phyloP scores from a whole-genome alignment of 2,329 filamentous ascomycete species.

The Alternaria arborescens region DNA sequence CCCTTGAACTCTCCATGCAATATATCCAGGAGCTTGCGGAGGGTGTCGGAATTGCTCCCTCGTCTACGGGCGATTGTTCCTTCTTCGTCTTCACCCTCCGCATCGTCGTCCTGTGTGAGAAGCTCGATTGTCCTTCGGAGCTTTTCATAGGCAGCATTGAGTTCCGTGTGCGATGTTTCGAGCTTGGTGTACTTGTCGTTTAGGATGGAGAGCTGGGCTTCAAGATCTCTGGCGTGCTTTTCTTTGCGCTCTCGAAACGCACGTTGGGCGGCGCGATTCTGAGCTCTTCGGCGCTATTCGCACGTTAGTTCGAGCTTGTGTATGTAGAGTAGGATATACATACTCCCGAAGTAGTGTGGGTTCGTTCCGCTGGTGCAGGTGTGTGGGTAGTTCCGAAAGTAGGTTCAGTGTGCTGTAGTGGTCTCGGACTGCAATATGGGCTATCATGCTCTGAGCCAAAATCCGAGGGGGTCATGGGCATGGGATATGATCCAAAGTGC shows the following conservation, averaged over 20 bases:
- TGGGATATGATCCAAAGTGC: slow-evolving; percentile 45
- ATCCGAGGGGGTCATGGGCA: slow-evolving; percentile 52
- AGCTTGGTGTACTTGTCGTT: slow-evolving; percentile 65
- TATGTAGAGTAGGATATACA: slow-evolving; percentile 13
- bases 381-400: slow-evolving; percentile 28
- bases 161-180: slow-evolving; percentile 61
- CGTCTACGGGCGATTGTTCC: slow-evolving; percentile 29
- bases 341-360: slow-evolving; percentile 52
- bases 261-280: slow-evolving; percentile 68
- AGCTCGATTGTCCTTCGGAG: slow-evolving; percentile 52
- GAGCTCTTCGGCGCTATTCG: slow-evolving; percentile 64
- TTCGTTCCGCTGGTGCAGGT: slow-evolving; percentile 38
- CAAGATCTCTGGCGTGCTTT: slow-evolving; percentile 71
- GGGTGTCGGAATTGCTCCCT: slow-evolving; percentile 46
- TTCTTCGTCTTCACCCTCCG: slow-evolving; percentile 41
- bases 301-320: slow-evolving; percentile 14
- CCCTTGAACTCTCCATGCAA: slow-evolving; percentile 50
- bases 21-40: slow-evolving; percentile 51
- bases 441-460: slow-evolving; percentile 52
- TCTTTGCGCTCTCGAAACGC: slow-evolving; percentile 71
- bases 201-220: slow-evolving; percentile 63
- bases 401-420: slow-evolving; percentile 37
- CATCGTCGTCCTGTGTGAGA: slow-evolving; percentile 46
- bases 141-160: slow-evolving; percentile 52
- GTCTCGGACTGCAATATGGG: slow-evolving; percentile 50